Conservation (phyloP, 2,329 filamentous ascomycete genomes). For the Hortaea sp. region DNA sequence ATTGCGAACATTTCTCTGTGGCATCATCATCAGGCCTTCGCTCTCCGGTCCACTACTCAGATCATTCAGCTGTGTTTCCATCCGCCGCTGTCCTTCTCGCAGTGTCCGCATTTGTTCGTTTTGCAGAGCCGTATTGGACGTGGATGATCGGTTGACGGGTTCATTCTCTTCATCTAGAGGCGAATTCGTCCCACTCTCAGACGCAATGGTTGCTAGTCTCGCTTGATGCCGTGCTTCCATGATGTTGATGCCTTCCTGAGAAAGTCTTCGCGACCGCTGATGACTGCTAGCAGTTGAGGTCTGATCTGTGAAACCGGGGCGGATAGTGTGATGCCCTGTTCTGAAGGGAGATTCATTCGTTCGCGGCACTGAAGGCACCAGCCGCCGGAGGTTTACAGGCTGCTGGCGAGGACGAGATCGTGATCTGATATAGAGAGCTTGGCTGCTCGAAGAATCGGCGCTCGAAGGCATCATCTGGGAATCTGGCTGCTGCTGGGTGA, state of each 20-base stretch:
- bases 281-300: neutral
- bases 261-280: neutral
- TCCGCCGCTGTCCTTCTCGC: neutral
- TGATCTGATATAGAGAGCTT: neutral
- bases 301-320: too few relatives aligned
- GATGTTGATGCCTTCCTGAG: neutral
- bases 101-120: neutral
- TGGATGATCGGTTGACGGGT: neutral
- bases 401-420: too few relatives aligned
- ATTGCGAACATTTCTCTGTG: neutral
- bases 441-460: neutral
- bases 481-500: neutral
- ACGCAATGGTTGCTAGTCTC: neutral
- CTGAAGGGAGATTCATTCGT: too few relatives aligned
- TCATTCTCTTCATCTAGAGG: neutral
- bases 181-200: neutral
- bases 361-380: too few relatives aligned
- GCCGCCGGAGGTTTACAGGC: too few relatives aligned
- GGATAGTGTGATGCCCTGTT: too few relatives aligned
- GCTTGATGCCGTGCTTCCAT: neutral
- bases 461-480: neutral
- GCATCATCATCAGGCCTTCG: neutral
- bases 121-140: neutral
- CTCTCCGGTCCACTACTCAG: neutral
- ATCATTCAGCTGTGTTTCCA: neutral